Base-by-base conservation (phyloP, 2,329 filamentous ascomycete genomes). In the Penicillium corylophilum region DNA sequence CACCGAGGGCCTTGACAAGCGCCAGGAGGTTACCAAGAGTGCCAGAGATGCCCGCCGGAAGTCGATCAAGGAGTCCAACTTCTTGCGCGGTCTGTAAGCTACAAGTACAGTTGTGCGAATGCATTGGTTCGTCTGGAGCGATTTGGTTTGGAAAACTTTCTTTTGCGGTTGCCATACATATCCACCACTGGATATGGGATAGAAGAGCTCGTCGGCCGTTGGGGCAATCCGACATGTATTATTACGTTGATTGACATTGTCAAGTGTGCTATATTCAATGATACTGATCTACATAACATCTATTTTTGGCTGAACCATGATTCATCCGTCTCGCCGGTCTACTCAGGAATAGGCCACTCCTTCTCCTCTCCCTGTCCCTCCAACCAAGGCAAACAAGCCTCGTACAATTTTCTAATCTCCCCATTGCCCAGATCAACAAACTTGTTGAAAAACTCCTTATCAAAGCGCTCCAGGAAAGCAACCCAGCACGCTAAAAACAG, bases 21-120 rank as follows among this genome's bases (percentile, higher is more conserved):
- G 74, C 35, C 54, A 62, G 16, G 70, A 76, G 55, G 70, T 78
- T 24, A 77, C 69, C 13, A 74, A 72, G 65, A 76, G 73, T 56
- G 71, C 73, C 22, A 68, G 76, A 51, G 67, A 67, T 15, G 74
- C 75, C 5, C 72, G 76, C 54, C 69, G 75, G 52, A 77, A 76
- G 65, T 65, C 63, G 15, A 77, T 78, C 47, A 68, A 74, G 54
- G 75, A 78, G 55, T 67, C 67, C 35, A 78, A 78, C 67, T 78
- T 77, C 69, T 66, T 78, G 64, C 72, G 73, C 48, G 74, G 74
- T 23, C 67, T 78, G 63, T 78, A 71, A 66, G 36, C 41, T 39
- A 24, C 26, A 39, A 42, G 47, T 40, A 43, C 22, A 41, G 22
- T 15, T 16, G 12, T 26, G 22, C n/a, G 39, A 23, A 26, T 41